Evolutionary conservation across 306 rosid species (phyloP), one percentile per base, ranked within the genome.

Genomic region (Prunus dulcis): DNA sequence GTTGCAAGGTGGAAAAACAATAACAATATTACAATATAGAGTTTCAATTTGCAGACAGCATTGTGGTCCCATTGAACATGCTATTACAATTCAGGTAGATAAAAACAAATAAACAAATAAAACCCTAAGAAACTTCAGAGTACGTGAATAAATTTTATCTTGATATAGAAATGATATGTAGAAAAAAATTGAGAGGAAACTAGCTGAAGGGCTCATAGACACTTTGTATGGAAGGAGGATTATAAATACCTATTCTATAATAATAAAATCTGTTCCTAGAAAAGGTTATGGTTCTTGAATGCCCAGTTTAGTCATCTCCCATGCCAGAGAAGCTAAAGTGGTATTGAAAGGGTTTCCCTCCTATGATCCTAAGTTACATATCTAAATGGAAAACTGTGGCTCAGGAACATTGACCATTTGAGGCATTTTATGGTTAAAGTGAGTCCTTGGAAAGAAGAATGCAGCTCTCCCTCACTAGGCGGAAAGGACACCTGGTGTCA

Each of bases 401-500:
- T 9, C 64, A 38, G 51, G 15, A 23, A 61, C 56, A 57, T 64
- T 41, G 62, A 61, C 53, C 45, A 51, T 61, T 60, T 34, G 52
- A 58, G 32, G 62, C 65, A 13, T 10, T 67, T 45, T 46, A 56
- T n/a, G 73, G 51, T 80, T 7, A 23, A 69, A 67, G 34, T 71
- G 82, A 23, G 69, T 67, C 70, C 76, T 79, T 65, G 69, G 78
- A 71, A 74, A 78, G 60, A 62, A 57, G 74, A 67, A 68, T 71
- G 56, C 74, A 62, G 73, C 64, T 78, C 78, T 83, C 76, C 80
- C 80, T 83, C 76, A 71, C 64, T 73, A 63, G 64, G 71, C 9
- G 65, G 80, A 57, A 82, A 74, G 57, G 70, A 69, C 56, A 82
- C 79, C 83, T 57, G 84, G 68, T 61, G 49, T 76, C 73, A 69